Conservation (phyloP, 805 yeast species). For the Candida morakotiae region DNA sequence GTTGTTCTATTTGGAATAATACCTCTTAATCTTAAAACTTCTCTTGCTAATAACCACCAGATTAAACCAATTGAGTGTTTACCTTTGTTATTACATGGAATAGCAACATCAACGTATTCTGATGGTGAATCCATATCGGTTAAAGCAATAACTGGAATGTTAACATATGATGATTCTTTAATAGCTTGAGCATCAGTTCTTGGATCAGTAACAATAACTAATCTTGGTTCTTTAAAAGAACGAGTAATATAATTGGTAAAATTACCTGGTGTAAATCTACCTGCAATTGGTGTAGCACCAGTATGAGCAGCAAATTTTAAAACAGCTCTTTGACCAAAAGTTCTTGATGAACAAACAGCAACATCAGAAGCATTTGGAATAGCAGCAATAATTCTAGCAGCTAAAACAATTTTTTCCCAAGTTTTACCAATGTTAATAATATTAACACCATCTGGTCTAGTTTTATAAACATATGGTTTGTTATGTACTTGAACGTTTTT, state of each 20-base stretch:
- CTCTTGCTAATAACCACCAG: slow-evolving; percentile 99
- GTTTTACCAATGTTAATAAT: slow-evolving; percentile 98
- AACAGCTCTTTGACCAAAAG: slow-evolving; percentile 99
- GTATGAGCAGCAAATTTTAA: slow-evolving; percentile 99
- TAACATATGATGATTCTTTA: slow-evolving; percentile 99
- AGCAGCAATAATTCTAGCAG: slow-evolving; percentile 99
- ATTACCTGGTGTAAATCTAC: slow-evolving; percentile 99
- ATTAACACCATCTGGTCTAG: slow-evolving; percentile 99
- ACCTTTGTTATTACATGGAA: slow-evolving; percentile 99
- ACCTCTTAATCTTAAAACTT: slow-evolving; percentile 98
- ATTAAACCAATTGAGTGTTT: slow-evolving; percentile 99
- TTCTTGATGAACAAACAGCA: slow-evolving; percentile 98
- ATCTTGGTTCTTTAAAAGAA: slow-evolving; percentile 99
- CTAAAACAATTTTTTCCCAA: slow-evolving; percentile 99
- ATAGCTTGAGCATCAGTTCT: slow-evolving; percentile 99
- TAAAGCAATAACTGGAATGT: slow-evolving; percentile 99
- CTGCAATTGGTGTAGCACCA: slow-evolving; percentile 99
- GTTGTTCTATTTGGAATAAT: slow-evolving; percentile 92
- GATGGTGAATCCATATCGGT: slow-evolving; percentile 98
- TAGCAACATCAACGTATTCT: slow-evolving; percentile 98
- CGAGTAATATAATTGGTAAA: slow-evolving; percentile 99
- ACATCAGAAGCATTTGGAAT: slow-evolving; percentile 98
- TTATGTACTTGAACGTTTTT: slow-evolving; percentile 99
- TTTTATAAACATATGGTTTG: slow-evolving; percentile 93
- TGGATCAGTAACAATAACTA: slow-evolving; percentile 98